Percentiles rank a stretch among this genome's conserved stretches.
phyloP scores from a whole-genome alignment of 2,329 filamentous ascomycete species.

The Pseudocercospora eumusae region DNA sequence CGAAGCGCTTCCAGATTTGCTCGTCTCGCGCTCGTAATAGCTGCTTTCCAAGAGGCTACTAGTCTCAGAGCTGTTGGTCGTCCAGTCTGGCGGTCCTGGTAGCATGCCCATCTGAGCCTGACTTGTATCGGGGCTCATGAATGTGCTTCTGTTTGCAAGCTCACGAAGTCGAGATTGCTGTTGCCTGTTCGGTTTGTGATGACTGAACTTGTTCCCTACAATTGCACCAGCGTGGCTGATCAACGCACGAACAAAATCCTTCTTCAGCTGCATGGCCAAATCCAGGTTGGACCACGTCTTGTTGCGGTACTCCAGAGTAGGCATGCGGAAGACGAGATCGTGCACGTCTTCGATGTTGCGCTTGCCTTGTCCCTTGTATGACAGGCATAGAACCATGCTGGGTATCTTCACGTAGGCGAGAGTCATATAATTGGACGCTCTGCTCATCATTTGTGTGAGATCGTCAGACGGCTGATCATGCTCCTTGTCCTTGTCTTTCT shows the following conservation, averaged over 20 bases:
- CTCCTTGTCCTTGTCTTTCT: slow-evolving; percentile 55
- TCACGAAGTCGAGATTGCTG: slow-evolving; percentile 80
- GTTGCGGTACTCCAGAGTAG: slow-evolving; percentile 92
- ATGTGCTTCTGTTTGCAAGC: slow-evolving; percentile 73
- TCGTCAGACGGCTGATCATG: slow-evolving; percentile 71
- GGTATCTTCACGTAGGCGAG: slow-evolving; percentile 93
- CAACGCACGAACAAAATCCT: slow-evolving; percentile 87
- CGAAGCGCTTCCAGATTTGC: slow-evolving; percentile 30
- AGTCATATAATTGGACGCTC: slow-evolving; percentile 96
- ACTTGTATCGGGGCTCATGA: slow-evolving; percentile 47
- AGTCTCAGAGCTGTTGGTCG: slow-evolving; percentile 29
- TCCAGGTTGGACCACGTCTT: slow-evolving; percentile 99
- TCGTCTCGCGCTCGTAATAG: slow-evolving; percentile 17
- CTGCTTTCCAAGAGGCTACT: slow-evolving; percentile 32
- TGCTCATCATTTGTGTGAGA: slow-evolving; percentile 91
- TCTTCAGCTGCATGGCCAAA: slow-evolving; percentile 87
- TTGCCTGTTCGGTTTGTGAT: slow-evolving; percentile 77
- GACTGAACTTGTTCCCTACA: slow-evolving; percentile 93
- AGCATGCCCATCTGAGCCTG: slow-evolving; percentile 13
- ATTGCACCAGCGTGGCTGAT: slow-evolving; percentile 96
- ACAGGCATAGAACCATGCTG: slow-evolving; percentile 90
- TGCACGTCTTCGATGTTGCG: slow-evolving; percentile 96
- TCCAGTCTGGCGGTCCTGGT: slow-evolving; percentile 25
- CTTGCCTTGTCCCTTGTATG: slow-evolving; percentile 93
- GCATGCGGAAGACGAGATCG: slow-evolving; percentile 94